Percentiles rank a stretch among this genome's conserved stretches.
These are phyloP conservation scores for Ricinus communis DNA, from an alignment of 345 rosid genomes.

Conservation along the genomic window DNA sequence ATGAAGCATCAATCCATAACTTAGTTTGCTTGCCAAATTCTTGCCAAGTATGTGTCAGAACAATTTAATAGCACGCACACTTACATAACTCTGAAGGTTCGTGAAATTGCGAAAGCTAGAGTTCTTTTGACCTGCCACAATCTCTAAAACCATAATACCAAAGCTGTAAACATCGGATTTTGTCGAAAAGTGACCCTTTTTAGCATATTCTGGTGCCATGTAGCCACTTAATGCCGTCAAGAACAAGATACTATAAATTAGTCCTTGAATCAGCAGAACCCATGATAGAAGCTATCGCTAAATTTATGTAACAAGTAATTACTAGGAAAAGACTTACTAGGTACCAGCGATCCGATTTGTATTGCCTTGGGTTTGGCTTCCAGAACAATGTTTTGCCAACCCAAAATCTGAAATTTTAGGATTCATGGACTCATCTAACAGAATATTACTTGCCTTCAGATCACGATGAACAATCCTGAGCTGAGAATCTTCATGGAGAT, in stretches of 20 bases:
- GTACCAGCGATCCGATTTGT: conserved; percentile 5
- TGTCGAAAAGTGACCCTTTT: background rate
- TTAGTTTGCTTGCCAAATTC: no score
- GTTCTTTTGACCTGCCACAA: background rate
- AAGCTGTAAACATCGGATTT: background rate
- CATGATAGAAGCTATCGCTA: no score
- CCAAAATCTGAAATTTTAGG: conserved; percentile 14
- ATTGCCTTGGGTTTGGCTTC: conserved; percentile 3
- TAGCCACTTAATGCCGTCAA: background rate
- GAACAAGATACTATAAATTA: no score
- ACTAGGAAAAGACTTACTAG: background rate
- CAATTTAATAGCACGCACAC: background rate
- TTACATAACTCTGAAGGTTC: background rate
- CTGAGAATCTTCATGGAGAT: conserved; percentile 10
- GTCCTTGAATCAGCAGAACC: no score
- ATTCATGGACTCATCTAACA: conserved; percentile 2
- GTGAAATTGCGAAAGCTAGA: background rate
- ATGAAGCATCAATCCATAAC: background rate
- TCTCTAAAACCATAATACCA: conserved; percentile 6
- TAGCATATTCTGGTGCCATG: background rate
- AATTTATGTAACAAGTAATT: no score
- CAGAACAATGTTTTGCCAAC: background rate
- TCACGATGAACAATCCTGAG: conserved; percentile 3
- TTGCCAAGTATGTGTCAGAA: background rate
- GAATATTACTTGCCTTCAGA: background rate